Conservation (phyloP, 2,329 filamentous ascomycete genomes). For the Stagonosporopsis tanaceti region DNA sequence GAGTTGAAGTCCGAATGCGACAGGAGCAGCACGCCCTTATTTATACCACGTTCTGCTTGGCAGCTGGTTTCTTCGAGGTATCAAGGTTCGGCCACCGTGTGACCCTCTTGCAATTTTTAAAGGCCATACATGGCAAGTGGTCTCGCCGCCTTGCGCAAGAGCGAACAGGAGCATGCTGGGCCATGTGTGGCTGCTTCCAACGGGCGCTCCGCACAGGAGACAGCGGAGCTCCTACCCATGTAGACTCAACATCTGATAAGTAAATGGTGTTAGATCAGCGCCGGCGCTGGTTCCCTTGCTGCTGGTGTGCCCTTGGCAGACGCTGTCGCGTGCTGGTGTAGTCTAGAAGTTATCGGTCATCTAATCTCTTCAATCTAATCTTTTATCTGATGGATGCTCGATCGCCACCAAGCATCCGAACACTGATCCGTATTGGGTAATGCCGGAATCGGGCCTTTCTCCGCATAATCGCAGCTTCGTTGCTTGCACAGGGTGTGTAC, state of each 20-base stretch:
- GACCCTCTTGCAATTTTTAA: constrained; percentile 9
- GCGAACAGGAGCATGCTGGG: constrained; percentile 9
- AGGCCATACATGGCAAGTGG: neutral
- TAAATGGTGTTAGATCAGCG: neutral
- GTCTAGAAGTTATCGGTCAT: constrained; percentile 3
- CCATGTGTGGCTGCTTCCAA: constrained; percentile 2
- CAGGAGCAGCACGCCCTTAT: neutral
- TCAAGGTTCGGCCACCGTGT: neutral
- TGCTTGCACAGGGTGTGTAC: neutral
- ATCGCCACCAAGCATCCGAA: neutral
- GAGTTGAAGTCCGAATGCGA: neutral
- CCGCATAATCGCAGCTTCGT: neutral
- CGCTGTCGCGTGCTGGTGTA: neutral
- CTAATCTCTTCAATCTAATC: constrained; percentile 9
- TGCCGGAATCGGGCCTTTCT: constrained; percentile 2
- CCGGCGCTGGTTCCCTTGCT: constrained; percentile 6
- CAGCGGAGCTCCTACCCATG: neutral
- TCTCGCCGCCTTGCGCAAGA: constrained; percentile 3
- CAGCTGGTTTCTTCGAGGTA: constrained; percentile 4
- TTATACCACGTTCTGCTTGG: constrained; percentile 7
- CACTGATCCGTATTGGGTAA: neutral
- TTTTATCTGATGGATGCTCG: too few relatives aligned
- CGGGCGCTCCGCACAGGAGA: constrained; percentile 3
- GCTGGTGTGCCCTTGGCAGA: constrained; percentile 15
- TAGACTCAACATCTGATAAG: constrained; percentile 13